Evolutionary conservation across 805 yeast species (phyloP).

Genomic region (Clavispora santaluciae): DNA sequence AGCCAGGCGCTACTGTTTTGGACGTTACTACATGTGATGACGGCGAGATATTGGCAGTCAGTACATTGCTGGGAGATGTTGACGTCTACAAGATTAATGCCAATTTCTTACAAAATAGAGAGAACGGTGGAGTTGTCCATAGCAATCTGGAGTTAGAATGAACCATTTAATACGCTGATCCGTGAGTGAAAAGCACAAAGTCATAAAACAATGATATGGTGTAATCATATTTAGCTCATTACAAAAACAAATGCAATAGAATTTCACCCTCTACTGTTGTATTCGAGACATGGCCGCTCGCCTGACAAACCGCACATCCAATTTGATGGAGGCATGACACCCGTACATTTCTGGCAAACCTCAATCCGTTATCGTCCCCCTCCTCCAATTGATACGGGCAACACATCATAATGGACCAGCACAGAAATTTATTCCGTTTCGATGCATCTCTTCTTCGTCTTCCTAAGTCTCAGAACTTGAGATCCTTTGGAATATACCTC

Average conservation of each 20-base stretch:
- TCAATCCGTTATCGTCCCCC: neutral
- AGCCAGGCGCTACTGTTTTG: constrained; percentile 29
- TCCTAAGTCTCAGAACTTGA: constrained; percentile 65
- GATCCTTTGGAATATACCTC: constrained; percentile 72
- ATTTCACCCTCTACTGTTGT: too few relatives aligned
- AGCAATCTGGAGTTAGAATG: neutral
- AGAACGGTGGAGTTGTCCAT: neutral
- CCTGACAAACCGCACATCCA: too few relatives aligned
- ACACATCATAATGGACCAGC: constrained; percentile 31
- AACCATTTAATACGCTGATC: neutral
- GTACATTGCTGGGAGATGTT: constrained; percentile 16
- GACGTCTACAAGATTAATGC: constrained; percentile 10
- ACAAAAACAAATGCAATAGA: too few relatives aligned
- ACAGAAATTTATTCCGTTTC: constrained; percentile 58
- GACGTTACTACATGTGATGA: constrained; percentile 35
- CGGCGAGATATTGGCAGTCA: constrained; percentile 33
- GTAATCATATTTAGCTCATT: too few relatives aligned
- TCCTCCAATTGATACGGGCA: neutral
- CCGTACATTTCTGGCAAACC: neutral
- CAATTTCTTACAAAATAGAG: neutral
- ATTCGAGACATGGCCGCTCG: too few relatives aligned
- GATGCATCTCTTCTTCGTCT: constrained; percentile 48
- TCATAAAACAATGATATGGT: too few relatives aligned
- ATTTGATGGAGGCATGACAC: too few relatives aligned
- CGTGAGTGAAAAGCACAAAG: too few relatives aligned